Evolutionary conservation across 257 asterid species (phyloP).

Genomic region (Henckelia pumila): DNA sequence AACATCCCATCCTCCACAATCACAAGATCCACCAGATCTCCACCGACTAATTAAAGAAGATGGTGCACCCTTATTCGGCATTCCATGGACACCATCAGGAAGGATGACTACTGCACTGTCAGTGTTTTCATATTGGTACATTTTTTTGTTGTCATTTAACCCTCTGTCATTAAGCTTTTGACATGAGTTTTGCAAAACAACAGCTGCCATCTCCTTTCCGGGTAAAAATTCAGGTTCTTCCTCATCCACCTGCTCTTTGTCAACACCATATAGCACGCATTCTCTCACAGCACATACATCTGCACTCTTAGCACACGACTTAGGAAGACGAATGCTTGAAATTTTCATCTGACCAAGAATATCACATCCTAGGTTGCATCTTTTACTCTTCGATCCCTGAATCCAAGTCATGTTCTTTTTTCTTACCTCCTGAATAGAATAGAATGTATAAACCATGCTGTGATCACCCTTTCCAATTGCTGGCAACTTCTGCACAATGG

Average conservation of each 20-base stretch:
- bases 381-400: constrained; percentile 67
- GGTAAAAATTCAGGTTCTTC: constrained; percentile 41
- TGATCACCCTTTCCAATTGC: constrained; percentile 48
- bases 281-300: constrained; percentile 42
- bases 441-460: constrained; percentile 64
- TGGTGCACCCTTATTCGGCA: constrained; percentile 64
- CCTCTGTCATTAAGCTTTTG: constrained; percentile 24
- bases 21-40: constrained; percentile 85
- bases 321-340: constrained; percentile 34
- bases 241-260: constrained; percentile 42
- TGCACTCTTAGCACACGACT: constrained; percentile 19
- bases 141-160: constrained; percentile 20
- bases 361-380: constrained; percentile 56
- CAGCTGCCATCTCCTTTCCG: constrained; percentile 70
- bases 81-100: constrained; percentile 74
- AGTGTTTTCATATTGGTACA: constrained; percentile 21
- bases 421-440: constrained; percentile 68
- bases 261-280: constrained; percentile 60
- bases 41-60: constrained; percentile 74
- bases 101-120: constrained; percentile 55
- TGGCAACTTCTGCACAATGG: constrained; percentile 60
- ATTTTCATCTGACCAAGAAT: constrained; percentile 74
- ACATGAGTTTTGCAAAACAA: constrained; percentile 42
- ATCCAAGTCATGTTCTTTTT: constrained; percentile 81
- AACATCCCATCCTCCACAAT: constrained; percentile 98